Conservation (phyloP, 108 stramenopile genomes). For the Pseudonitzschia multiseries region DNA sequence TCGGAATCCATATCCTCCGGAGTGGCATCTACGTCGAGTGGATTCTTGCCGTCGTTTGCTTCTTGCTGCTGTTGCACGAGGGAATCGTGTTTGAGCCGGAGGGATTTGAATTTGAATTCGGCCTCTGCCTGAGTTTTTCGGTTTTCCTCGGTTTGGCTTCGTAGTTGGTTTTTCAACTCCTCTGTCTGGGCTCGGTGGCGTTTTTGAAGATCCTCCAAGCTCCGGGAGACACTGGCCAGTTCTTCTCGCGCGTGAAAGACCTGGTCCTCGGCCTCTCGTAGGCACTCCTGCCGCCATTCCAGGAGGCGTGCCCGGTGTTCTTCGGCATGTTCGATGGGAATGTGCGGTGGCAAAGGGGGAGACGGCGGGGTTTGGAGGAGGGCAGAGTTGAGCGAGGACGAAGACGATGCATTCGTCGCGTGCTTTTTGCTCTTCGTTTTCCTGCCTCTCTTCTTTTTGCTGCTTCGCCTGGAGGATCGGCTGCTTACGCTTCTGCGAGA, state of each 20-base stretch:
- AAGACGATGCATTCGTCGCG: background rate
- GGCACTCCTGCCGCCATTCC: background rate
- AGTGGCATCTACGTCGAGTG: no score
- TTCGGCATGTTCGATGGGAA: background rate
- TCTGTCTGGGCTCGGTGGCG: background rate
- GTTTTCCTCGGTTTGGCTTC: background rate
- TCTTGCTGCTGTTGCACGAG: background rate
- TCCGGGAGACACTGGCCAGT: background rate
- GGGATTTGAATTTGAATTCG: background rate
- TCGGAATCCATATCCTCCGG: no score
- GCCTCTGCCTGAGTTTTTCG: background rate
- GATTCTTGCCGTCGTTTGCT: background rate
- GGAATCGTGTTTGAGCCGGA: background rate
- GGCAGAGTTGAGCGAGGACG: no score
- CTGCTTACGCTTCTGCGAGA: no score
- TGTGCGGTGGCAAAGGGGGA: background rate
- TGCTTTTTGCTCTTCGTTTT: background rate
- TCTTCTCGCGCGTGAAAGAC: conserved; percentile 12
- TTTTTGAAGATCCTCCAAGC: background rate
- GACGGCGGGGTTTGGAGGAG: background rate
- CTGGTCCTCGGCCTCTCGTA: conserved; percentile 3
- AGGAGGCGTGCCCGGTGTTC: background rate
- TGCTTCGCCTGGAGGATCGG: background rate
- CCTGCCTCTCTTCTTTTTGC: background rate
- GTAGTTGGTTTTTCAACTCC: background rate